Percentiles rank a stretch among this genome's conserved stretches.
Conservation (phyloP, 2,329 filamentous ascomycete species). For the Fusarium drepaniforme region DNA sequence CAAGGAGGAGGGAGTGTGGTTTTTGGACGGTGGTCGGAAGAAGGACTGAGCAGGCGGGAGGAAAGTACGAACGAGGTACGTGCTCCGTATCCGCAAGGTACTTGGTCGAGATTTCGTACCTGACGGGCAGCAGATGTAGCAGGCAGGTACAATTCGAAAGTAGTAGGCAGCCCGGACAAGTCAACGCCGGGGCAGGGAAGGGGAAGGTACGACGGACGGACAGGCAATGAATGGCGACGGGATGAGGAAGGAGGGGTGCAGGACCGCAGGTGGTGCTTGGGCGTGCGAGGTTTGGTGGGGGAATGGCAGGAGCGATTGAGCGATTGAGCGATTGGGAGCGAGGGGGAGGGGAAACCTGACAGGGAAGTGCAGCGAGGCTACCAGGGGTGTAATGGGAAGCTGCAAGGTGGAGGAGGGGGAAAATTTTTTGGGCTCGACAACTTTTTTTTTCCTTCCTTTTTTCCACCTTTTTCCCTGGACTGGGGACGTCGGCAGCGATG, state of each 20-base stretch:
- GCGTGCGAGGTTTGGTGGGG: slow-evolving; percentile 42
- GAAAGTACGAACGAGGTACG: slow-evolving; percentile 37
- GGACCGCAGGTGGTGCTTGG: slow-evolving; percentile 27
- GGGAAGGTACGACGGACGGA: slow-evolving; percentile 35
- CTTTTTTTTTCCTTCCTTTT: slow-evolving; percentile 24
- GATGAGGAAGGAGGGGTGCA: slow-evolving; percentile 41
- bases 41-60: slow-evolving; percentile 29
- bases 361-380: slow-evolving; percentile 26
- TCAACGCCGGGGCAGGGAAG: slow-evolving; percentile 34
- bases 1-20: slow-evolving; percentile 40
- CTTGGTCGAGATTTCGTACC: slow-evolving; percentile 30
- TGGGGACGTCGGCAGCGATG: slow-evolving; percentile 22
- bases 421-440: slow-evolving; percentile 35
- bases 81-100: slow-evolving; percentile 28
- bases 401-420: slow-evolving; percentile 30
- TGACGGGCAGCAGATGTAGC: slow-evolving; percentile 28
- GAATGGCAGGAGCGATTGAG: slow-evolving; percentile 41
- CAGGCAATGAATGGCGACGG: slow-evolving; percentile 26
- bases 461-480: neutral
- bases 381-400: slow-evolving; percentile 23
- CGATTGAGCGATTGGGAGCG: slow-evolving; percentile 40
- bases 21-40: slow-evolving; percentile 37
- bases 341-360: slow-evolving; percentile 39
- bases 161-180: slow-evolving; percentile 15
- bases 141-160: slow-evolving; percentile 35